Evolutionary conservation across 108 stramenopile genomes (phyloP).

Genomic region (Stephanodiscus minutulus): DNA sequence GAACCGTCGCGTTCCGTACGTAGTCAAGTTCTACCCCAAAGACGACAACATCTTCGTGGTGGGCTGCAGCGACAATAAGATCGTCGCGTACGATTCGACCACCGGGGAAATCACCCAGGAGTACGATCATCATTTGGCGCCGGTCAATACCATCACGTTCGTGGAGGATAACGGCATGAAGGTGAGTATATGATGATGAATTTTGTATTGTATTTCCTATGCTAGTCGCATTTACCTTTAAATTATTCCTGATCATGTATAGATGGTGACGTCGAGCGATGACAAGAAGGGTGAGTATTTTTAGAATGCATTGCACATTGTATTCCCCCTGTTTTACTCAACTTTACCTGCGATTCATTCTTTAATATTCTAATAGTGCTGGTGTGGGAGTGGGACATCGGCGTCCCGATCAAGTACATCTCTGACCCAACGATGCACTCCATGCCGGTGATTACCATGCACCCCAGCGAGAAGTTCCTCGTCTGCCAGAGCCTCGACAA

Average conservation of each 20-base stretch:
- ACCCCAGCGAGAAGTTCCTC: constrained; percentile 82
- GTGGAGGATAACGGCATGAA: constrained; percentile 86
- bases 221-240: too few species aligned
- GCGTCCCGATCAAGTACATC: constrained; percentile 99
- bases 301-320: too few species aligned
- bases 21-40: constrained; percentile 91
- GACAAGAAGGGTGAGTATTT: constrained; percentile 85
- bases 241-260: background rate
- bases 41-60: constrained; percentile 96
- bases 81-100: constrained; percentile 90
- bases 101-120: constrained; percentile 96
- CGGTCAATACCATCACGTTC: constrained; percentile 96
- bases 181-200: too few species aligned
- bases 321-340: too few species aligned
- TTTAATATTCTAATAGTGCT: constrained; percentile 43
- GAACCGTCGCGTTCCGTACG: constrained; percentile 94
- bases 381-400: constrained; percentile 99
- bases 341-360: too few species aligned
- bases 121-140: constrained; percentile 98
- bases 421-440: constrained; percentile 99
- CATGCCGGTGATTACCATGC: constrained; percentile 92
- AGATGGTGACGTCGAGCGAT: constrained; percentile 95
- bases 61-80: constrained; percentile 95
- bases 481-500: constrained; percentile 96
- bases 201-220: too few species aligned